These are phyloP conservation scores for Ascosphaera apis DNA, from an alignment of 2,329 filamentous ascomycete genomes.

Conservation along the genomic window DNA sequence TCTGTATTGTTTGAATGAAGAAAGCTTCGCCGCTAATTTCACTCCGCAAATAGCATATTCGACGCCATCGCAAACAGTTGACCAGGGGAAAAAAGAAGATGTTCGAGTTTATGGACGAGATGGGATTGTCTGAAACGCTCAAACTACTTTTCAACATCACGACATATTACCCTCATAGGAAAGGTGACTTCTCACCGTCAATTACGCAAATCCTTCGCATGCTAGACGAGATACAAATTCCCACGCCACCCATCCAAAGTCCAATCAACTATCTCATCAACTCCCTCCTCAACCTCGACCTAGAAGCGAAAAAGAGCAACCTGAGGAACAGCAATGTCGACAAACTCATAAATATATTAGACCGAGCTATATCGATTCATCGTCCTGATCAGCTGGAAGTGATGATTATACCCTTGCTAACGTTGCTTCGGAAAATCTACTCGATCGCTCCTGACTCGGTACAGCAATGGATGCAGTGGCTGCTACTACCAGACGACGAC, in stretches of 20 bases:
- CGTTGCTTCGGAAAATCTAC: conserved; percentile 48
- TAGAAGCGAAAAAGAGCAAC: conserved; percentile 31
- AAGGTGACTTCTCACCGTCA: conserved; percentile 39
- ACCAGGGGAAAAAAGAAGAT: conserved; percentile 17
- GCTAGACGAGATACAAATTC: conserved; percentile 36
- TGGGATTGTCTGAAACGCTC: conserved; percentile 62
- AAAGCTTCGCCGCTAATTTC: too few species aligned
- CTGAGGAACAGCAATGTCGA: conserved; percentile 37
- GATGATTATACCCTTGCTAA: conserved; percentile 47
- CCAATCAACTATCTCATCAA: conserved; percentile 55
- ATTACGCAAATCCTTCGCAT: conserved; percentile 49
- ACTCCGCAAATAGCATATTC: conserved; percentile 30
- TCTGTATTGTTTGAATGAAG: too few species aligned
- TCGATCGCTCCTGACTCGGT: conserved; percentile 41
- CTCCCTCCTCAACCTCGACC: conserved; percentile 54
- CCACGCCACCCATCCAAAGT: conserved; percentile 45
- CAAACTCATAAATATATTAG: conserved; percentile 47
- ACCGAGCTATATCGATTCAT: conserved; percentile 40
- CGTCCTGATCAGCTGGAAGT: conserved; percentile 47
- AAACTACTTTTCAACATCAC: conserved; percentile 81
- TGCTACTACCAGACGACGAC: conserved; percentile 50
- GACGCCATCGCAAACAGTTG: conserved; percentile 41
- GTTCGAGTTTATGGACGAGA: conserved; percentile 34
- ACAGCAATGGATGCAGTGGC: conserved; percentile 37
- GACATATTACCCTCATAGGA: conserved; percentile 43